Conservation (phyloP, 2,329 filamentous ascomycete species). For the Fusarium sp. region DNA sequence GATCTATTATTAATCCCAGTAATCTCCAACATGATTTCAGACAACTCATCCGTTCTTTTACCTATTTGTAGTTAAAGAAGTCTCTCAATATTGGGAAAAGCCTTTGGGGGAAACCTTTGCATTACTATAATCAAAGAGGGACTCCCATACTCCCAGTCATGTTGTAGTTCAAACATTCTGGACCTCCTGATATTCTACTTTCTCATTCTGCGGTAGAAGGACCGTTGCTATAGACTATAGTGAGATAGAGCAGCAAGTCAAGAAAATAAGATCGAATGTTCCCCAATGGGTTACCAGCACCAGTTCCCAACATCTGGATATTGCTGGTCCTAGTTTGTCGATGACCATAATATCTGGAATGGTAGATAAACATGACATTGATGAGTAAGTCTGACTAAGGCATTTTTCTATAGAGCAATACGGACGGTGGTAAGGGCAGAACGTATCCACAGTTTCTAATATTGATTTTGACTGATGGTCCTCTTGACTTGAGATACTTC, state of each 20-base stretch:
- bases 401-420: background rate
- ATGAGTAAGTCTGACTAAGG: background rate
- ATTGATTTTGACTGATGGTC: background rate
- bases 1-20: background rate
- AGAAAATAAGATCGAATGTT: background rate
- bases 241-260: background rate
- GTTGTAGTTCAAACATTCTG: background rate
- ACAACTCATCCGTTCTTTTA: too few species aligned
- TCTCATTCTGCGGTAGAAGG: background rate
- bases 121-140: background rate
- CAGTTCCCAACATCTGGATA: background rate
- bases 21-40: background rate
- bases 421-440: background rate
- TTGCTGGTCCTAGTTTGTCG: background rate
- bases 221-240: background rate
- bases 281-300: background rate
- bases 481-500: background rate
- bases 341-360: background rate
- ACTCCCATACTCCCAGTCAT: background rate
- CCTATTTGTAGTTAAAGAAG: background rate
- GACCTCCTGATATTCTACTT: background rate
- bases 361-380: background rate
- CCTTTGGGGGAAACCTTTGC: background rate
- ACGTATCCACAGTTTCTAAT: background rate
- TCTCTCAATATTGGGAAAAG: background rate